These are phyloP conservation scores for Nymphaea thermarum DNA, from an alignment of 164 flowering plant genomes.

Conservation along the genomic window DNA sequence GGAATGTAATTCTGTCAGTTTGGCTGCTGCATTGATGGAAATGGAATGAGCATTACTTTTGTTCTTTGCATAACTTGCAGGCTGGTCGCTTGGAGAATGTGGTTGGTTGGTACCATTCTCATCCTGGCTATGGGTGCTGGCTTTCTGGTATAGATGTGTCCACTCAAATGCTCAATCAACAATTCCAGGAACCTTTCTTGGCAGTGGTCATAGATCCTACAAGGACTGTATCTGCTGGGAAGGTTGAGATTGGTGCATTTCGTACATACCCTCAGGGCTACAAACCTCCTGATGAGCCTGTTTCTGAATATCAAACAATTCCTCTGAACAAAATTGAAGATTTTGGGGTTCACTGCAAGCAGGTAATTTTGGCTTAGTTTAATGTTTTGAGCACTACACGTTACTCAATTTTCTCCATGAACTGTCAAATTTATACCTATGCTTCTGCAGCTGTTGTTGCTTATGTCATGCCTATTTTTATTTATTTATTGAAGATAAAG, in stretches of 20 bases:
- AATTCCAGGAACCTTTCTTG: constrained; percentile 78
- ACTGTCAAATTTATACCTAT: no score
- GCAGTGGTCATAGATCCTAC: constrained; percentile 98
- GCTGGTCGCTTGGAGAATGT: constrained; percentile 86
- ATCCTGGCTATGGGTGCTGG: constrained; percentile 99
- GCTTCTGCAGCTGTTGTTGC: not conserved
- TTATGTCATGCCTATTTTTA: not conserved
- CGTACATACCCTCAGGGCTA: constrained; percentile 90
- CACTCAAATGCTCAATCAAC: constrained; percentile 42
- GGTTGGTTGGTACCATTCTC: constrained; percentile 97
- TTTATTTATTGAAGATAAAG: not conserved
- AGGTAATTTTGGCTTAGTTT: constrained; percentile 26
- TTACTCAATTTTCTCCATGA: no score
- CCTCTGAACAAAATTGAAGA: constrained; percentile 97
- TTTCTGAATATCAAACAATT: constrained; percentile 76
- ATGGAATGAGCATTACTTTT: no score
- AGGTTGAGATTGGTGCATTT: constrained; percentile 97
- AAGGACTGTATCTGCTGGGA: constrained; percentile 94
- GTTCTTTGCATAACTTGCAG: not conserved
- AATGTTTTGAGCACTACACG: not conserved
- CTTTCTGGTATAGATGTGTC: constrained; percentile 95
- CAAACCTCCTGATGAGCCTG: constrained; percentile 89
- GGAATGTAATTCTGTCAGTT: no score
- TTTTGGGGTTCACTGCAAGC: constrained; percentile 98
- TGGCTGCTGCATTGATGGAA: no score